Evolutionary conservation across 2,329 filamentous ascomycete genomes (phyloP), one percentile per base, ranked within the genome.

Genomic region (Aureobasidium subglaciale): DNA sequence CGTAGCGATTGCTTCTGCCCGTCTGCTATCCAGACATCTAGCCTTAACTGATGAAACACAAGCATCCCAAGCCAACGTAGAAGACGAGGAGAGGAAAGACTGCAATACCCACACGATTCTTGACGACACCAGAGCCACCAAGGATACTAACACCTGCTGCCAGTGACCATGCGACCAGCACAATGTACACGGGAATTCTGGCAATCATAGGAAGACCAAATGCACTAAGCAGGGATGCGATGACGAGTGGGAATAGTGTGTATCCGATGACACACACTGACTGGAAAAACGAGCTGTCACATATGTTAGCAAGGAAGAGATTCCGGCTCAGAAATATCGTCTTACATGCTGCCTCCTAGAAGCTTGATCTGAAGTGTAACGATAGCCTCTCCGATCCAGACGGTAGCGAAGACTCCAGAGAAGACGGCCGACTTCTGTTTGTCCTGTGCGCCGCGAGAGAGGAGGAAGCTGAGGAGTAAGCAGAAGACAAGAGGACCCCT

Each of bases 331-430:
- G 30, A 4, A 22, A n/a, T 2, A 29, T 32, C 27, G 13, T 82
- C 90, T 73, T 77, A 97, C 92, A 99, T 96, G 75, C 93, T 96
- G 42, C 93, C 93, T 58, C 93, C 93, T 58, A 99, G 74, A 63
- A 99, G 77, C 75, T 95, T 96, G 71, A 99, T 97, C 79, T 99
- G 93, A 67, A 95, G 74, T n/a, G 93, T 99, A 58, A 99, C 93
- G 3, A 96, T 87, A 1, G 91, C 91, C 76, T 97, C 91, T 25
- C 91, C 93, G 57, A 99, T 84, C 93, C 93, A 99, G 54, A 99
- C 86, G 73, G 95, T 88, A 45, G 90, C 90, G 73, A 99, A 99
- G 42, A 99, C 90, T 4, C 93, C 93, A 32, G 90, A 95, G 70
- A 99, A 99, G 25, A 97, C 91, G 37, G 88, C 74, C 59, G 91